Base-by-base conservation (phyloP, 2,329 filamentous ascomycete species). In the Chrysoporthe austroafricana region DNA sequence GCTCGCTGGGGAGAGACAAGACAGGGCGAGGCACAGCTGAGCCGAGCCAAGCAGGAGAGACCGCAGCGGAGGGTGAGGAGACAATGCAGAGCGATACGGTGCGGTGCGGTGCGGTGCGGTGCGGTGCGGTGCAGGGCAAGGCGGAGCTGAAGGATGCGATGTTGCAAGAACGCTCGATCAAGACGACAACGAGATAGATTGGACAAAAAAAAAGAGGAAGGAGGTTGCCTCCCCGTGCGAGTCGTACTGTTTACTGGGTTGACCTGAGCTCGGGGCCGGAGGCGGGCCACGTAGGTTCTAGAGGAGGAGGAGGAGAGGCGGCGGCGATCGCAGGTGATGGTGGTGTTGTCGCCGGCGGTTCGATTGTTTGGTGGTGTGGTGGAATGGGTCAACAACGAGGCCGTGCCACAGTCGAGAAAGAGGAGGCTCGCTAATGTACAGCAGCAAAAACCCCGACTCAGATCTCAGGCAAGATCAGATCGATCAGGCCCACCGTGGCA, bases 181-280 rank as follows among this genome's bases (percentile, higher is more conserved):
- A 65, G 69, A 69, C 60, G 60, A 69, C 32, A 43, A 67, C 68
- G 21, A 60, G 13, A 42, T 0, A 70, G 63, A 67, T 59, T 63
- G 13, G n/a, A 66, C 59, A 70, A 64, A 63, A 62, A 70, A 56
- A 66, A 66, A 71, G 57, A 66, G 48, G 59, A 44, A 68, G 59
- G 63, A 67, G 66, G 66, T 66, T 68, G 67, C 62, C 66, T 61
- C 66, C 66, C 5, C 18, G 57, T 66, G 66, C 59, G 54, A 44
- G 50, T 68, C 66, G 68, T 70, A 70, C 68, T 61, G 66, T 66
- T 64, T 60, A 39, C 52, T 56, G 57, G 70, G 69, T 65, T 72
- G 68, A 73, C 71, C 76, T 76, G 61, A 63, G 46, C 21, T 44
- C 21, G 54, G 48, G 32, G 16, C 44, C 59, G 39, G 46, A 50